Percentiles rank a stretch among this genome's conserved stretches.
Conservation (phyloP, 495 filamentous ascomycete genomes). For the Chaetomium tenue region DNA sequence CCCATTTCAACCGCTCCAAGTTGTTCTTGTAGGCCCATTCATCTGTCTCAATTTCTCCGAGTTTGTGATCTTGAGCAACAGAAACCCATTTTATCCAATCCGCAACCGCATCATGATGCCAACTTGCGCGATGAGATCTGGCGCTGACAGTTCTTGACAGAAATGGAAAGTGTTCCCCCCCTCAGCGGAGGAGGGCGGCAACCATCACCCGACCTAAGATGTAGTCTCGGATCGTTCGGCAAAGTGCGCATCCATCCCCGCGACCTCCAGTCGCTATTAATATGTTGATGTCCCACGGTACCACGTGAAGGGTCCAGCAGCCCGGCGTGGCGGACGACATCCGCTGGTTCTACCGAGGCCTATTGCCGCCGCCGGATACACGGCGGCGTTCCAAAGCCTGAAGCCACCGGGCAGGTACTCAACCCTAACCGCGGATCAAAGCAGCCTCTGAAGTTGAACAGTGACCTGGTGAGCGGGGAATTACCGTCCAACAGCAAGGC, state of each 20-base stretch:
- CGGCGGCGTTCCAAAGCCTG: slow-evolving; percentile 29
- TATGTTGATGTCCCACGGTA: slow-evolving; percentile 36
- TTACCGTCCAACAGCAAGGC: neutral
- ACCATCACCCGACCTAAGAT: slow-evolving; percentile 9
- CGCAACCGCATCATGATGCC: slow-evolving; percentile 29
- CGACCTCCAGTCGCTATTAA: slow-evolving; percentile 30
- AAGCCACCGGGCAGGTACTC: slow-evolving; percentile 25
- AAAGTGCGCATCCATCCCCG: slow-evolving; percentile 33
- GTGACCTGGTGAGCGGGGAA: neutral
- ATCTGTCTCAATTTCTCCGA: too few relatives aligned
- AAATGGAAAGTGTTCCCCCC: too few relatives aligned
- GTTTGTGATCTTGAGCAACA: too few relatives aligned
- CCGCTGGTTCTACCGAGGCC: slow-evolving; percentile 32
- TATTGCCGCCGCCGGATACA: slow-evolving; percentile 25
- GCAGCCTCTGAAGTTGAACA: neutral
- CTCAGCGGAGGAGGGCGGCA: slow-evolving; percentile 22
- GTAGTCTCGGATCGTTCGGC: slow-evolving; percentile 30
- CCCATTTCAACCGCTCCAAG: too few relatives aligned
- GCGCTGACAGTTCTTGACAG: slow-evolving; percentile 29
- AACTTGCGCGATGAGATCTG: slow-evolving; percentile 27
- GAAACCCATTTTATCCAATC: too few relatives aligned
- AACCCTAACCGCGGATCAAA: slow-evolving; percentile 8
- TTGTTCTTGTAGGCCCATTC: too few relatives aligned
- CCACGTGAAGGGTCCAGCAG: slow-evolving; percentile 24
- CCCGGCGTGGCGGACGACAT: slow-evolving; percentile 34